Conservation (phyloP, 345 rosid genomes). For the Jatropha curcas region DNA sequence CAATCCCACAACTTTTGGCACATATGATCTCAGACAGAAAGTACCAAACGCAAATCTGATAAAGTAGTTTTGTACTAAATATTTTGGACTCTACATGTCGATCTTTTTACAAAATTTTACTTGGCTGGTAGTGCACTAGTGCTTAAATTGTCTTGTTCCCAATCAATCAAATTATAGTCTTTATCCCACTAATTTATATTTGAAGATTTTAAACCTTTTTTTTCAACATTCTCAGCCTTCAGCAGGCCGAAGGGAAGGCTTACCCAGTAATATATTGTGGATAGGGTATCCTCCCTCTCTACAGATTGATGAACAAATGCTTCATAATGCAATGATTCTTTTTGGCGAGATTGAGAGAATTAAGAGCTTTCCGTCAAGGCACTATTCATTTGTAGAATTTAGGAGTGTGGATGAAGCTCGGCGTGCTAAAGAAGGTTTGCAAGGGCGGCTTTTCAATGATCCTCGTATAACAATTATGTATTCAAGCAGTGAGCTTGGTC, state of each 20-base stretch:
- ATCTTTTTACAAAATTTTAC: background rate
- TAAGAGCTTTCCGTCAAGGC: conserved; percentile 73
- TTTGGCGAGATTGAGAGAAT: conserved; percentile 96
- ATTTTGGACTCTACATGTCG: background rate
- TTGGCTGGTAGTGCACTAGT: background rate
- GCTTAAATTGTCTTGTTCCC: background rate
- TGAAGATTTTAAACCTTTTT: conserved; percentile 1
- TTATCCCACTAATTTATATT: background rate
- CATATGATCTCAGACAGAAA: background rate
- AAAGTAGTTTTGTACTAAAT: background rate
- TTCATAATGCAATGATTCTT: conserved; percentile 96
- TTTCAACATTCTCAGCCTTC: conserved; percentile 53
- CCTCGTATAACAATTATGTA: conserved; percentile 87
- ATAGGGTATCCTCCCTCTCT: conserved; percentile 93
- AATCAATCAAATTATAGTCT: background rate
- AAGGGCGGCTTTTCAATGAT: conserved; percentile 88
- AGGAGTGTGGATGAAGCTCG: conserved; percentile 96
- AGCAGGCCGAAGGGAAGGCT: conserved; percentile 57
- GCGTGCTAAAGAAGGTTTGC: conserved; percentile 90
- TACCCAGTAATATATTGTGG: conserved; percentile 84
- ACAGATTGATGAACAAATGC: conserved; percentile 88
- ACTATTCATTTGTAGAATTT: conserved; percentile 92
- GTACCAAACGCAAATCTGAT: background rate
- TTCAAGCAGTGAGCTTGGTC: conserved; percentile 65
- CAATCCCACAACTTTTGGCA: background rate